Conservation (phyloP, 2,329 filamentous ascomycete species). For the Nigrospora sphaerica region DNA sequence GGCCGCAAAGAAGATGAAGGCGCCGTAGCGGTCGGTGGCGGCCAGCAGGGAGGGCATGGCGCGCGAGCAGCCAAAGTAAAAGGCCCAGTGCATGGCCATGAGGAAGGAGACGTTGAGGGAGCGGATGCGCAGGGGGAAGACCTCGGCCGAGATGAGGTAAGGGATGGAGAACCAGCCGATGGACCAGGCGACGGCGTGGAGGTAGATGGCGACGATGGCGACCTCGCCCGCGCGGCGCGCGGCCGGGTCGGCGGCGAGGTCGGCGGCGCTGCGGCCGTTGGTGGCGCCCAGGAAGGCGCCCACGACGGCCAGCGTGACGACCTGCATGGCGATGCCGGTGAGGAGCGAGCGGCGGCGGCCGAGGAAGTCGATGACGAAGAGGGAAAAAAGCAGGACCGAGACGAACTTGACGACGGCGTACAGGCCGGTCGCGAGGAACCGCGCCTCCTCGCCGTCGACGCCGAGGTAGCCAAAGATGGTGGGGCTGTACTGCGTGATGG, state of each 20-base stretch:
- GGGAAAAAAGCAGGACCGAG: conserved; percentile 16
- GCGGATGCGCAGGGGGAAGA: conserved; percentile 34
- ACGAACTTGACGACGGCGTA: conserved; percentile 21
- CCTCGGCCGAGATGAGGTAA: conserved; percentile 36
- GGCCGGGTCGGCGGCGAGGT: conserved; percentile 8
- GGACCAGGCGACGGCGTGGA: conserved; percentile 35
- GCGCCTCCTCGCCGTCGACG: conserved; percentile 12
- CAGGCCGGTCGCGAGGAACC: conserved; percentile 16
- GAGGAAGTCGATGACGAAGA: conserved; percentile 20
- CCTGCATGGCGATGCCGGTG: conserved; percentile 23
- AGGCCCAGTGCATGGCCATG: conserved; percentile 35
- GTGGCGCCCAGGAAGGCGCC: conserved; percentile 22
- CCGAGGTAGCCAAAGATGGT: conserved; percentile 21
- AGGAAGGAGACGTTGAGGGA: conserved; percentile 30
- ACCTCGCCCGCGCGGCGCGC: conserved; percentile 25
- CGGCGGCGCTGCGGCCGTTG: conserved; percentile 11
- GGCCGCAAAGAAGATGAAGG: conserved; percentile 20
- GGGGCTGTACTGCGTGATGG: conserved; percentile 21
- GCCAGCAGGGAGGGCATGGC: conserved; percentile 25
- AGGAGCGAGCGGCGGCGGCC: conserved; percentile 21
- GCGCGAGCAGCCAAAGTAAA: conserved; percentile 24
- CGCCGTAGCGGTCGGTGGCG: conserved; percentile 21
- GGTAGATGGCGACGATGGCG: conserved; percentile 34
- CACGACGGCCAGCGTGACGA: conserved; percentile 20
- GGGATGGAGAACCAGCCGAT: conserved; percentile 40